Percentiles rank a stretch among this genome's conserved stretches.
phyloP scores from a whole-genome alignment of 192 early-diverging fungal genomes.

The Radiomyces spectabilis region DNA sequence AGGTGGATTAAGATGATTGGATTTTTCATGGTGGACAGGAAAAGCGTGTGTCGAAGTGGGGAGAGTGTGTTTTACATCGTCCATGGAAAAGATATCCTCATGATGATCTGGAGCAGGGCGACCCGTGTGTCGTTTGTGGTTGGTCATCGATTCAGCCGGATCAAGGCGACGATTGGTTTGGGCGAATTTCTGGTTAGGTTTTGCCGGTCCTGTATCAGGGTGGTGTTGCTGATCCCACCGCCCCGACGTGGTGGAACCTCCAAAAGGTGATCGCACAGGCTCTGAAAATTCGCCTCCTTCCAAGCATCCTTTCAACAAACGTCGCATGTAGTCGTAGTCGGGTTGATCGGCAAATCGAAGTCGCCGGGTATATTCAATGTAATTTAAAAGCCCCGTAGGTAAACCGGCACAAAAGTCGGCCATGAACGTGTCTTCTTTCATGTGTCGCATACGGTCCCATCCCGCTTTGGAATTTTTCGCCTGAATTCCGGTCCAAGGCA shows the following conservation, averaged over 20 bases:
- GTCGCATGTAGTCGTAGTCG: conserved; percentile 66
- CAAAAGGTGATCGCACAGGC: not conserved
- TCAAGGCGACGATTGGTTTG: not conserved
- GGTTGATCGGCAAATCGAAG: conserved; percentile 72
- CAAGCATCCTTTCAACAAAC: conserved; percentile 13
- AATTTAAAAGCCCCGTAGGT: conserved; percentile 64
- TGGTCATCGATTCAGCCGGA: not conserved
- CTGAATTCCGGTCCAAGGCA: conserved; percentile 85
- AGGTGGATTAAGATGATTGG: not conserved
- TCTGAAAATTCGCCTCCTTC: conserved; percentile 3
- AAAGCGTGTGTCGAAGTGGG: not conserved
- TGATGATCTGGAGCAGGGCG: not conserved
- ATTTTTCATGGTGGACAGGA: not conserved
- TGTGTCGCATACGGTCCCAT: conserved; percentile 83
- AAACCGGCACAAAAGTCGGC: conserved; percentile 70
- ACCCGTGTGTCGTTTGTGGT: not conserved
- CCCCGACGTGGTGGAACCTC: not conserved
- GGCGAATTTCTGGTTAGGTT: not conserved
- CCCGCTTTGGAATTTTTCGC: conserved; percentile 76
- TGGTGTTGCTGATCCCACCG: not conserved
- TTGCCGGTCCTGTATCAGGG: not conserved
- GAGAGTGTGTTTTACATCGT: not conserved
- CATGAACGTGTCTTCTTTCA: conserved; percentile 68
- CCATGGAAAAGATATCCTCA: conserved; percentile 21
- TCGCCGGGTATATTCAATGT: conserved; percentile 62